Evolutionary conservation across 345 rosid genomes (phyloP), one percentile per base, ranked within the genome.

Genomic region (Boechera stricta): DNA sequence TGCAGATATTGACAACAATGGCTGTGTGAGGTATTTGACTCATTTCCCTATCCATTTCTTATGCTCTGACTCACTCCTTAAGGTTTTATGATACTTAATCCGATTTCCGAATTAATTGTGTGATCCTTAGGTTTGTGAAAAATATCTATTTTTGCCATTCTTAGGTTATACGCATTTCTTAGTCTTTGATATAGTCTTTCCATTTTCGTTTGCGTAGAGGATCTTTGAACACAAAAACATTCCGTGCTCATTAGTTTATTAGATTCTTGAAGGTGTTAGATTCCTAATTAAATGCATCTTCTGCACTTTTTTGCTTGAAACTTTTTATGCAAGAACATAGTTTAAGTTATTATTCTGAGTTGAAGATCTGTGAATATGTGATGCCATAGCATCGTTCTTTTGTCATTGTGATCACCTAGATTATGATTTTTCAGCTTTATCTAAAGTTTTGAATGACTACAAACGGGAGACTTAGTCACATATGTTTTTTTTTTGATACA

Each of bases 1-100:
- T 55, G 97, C 99, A 1, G 98, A 95, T 74, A 89, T 92, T 41
- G 98, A 95, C 72, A 88, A 95, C 75, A 92, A 95, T 79, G 97
- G 98, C 67, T 89, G 86, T 81, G 93, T 91, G 41, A 95, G 99
- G 99, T 95, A 81, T 29, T 31, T 62, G 16, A 53, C 41, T 58
- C 74, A n/a, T 36, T 58, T 35, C 6, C 44, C 18, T 38, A 57
- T 54, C 29, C 36, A 24, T 18, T 63, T 29, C 18, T 29, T 53
- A 53, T 73, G 64, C 26, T 64, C 41, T 45, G 48, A 11, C 3
- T 4, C 33, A 38, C 44, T 49, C 45, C 13, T 13, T 53, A n/a
- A 5, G 58, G 48, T 35, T 55, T 10, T 36, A n/a, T 28, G 55
- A 68, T 21, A 47, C 67, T 35, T 35, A 13, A 56, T 11, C 7